These are phyloP conservation scores for Ganoderma lucidum DNA, from an alignment of 1,284 basidiomycete genomes.

Conservation along the genomic window DNA sequence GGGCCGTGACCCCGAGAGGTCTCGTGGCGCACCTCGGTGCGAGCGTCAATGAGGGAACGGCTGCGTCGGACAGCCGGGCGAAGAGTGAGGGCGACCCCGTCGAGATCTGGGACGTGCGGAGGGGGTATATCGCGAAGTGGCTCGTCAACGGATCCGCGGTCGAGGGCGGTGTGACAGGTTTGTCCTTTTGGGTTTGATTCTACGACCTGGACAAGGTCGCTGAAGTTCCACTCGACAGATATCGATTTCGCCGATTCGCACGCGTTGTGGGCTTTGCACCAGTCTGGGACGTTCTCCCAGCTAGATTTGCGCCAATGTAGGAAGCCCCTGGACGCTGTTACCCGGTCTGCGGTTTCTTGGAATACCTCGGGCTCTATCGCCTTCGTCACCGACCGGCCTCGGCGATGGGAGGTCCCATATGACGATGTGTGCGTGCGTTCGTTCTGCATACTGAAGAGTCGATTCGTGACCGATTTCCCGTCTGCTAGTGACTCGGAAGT, in stretches of 20 bases:
- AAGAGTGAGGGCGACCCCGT: slow-evolving; percentile 59
- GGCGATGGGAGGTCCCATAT: slow-evolving; percentile 78
- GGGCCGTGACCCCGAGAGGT: slow-evolving; percentile 29
- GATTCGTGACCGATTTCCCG: not conserved
- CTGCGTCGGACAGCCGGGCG: slow-evolving; percentile 24
- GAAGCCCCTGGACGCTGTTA: slow-evolving; percentile 74
- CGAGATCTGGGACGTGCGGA: slow-evolving; percentile 90
- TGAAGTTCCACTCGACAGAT: slow-evolving; percentile 49
- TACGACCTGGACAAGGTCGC: too few species aligned
- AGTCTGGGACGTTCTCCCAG: slow-evolving; percentile 83
- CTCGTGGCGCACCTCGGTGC: slow-evolving; percentile 18
- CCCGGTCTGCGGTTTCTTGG: slow-evolving; percentile 76
- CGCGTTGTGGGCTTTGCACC: slow-evolving; percentile 79
- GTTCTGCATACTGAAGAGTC: not conserved
- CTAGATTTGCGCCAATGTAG: slow-evolving; percentile 73
- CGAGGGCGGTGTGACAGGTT: slow-evolving; percentile 79
- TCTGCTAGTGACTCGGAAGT: slow-evolving; percentile 58
- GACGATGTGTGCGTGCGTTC: slow-evolving; percentile 76
- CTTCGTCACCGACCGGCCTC: slow-evolving; percentile 70
- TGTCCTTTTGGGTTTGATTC: slow-evolving; percentile 19
- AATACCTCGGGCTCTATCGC: slow-evolving; percentile 72
- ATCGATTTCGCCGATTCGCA: slow-evolving; percentile 77
- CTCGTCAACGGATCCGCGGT: slow-evolving; percentile 65
- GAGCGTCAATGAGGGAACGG: slow-evolving; percentile 18
- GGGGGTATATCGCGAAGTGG: slow-evolving; percentile 87